Evolutionary conservation across 2,329 filamentous ascomycete genomes (phyloP).

Genomic region (Bisporella sp.): DNA sequence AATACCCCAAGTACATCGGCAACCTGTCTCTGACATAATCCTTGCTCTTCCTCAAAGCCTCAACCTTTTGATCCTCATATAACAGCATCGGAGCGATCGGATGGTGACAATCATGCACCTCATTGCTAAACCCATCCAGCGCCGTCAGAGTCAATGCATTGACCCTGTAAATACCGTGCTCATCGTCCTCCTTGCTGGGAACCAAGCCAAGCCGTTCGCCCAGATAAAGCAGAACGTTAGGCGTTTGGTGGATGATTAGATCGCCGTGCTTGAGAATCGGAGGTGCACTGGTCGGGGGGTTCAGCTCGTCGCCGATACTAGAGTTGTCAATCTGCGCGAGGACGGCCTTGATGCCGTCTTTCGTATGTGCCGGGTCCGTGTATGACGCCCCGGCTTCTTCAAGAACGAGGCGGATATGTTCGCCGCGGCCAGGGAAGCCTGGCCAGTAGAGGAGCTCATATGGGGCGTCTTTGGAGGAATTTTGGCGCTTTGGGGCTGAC

Average conservation of each 20-base stretch:
- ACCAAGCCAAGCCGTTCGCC: constrained; percentile 29
- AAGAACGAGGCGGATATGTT: constrained; percentile 65
- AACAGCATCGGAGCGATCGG: constrained; percentile 52
- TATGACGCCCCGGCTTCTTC: constrained; percentile 62
- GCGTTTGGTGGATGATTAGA: constrained; percentile 59
- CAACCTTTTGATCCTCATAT: constrained; percentile 71
- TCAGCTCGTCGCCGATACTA: constrained; percentile 44
- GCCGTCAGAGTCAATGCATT: constrained; percentile 62
- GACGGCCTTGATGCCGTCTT: constrained; percentile 46
- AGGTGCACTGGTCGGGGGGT: constrained; percentile 60
- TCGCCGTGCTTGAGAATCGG: constrained; percentile 53
- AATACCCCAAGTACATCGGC: too few relatives aligned
- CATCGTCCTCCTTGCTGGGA: constrained; percentile 23
- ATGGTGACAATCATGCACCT: constrained; percentile 71
- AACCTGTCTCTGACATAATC: constrained; percentile 45
- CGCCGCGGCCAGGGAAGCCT: constrained; percentile 62
- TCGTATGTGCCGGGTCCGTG: constrained; percentile 48
- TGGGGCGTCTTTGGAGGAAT: background rate
- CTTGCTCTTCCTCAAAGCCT: constrained; percentile 48
- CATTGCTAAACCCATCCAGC: constrained; percentile 59
- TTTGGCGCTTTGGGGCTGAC: background rate
- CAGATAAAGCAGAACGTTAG: constrained; percentile 68
- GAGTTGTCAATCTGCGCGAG: constrained; percentile 37
- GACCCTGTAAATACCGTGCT: constrained; percentile 46
- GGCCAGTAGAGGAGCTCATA: constrained; percentile 16